These are phyloP conservation scores for Atalantia buxifolia DNA, from an alignment of 345 rosid species.

Conservation along the genomic window DNA sequence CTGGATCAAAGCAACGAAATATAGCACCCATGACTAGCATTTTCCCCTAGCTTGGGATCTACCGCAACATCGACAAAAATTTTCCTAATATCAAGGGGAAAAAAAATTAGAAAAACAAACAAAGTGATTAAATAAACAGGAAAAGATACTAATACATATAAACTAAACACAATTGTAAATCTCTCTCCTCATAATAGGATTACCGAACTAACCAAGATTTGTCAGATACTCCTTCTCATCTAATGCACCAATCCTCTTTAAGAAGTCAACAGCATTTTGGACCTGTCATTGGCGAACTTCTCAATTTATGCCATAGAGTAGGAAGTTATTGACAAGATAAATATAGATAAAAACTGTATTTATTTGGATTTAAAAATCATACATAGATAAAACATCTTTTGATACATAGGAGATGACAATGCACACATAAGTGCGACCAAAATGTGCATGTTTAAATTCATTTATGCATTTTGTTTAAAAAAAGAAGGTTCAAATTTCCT, in stretches of 20 bases:
- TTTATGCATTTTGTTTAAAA: background rate
- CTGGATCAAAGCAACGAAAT: conserved; percentile 91
- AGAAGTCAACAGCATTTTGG: conserved; percentile 84
- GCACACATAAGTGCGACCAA: background rate
- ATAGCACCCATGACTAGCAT: conserved; percentile 98
- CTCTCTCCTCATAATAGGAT: conserved; percentile 5
- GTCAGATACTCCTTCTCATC: conserved; percentile 92
- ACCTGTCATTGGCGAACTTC: conserved; percentile 52
- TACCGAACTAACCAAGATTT: conserved; percentile 71
- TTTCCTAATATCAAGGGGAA: conserved; percentile 47
- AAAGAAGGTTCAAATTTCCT: background rate
- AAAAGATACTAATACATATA: background rate
- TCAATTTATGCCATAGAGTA: conserved; percentile 10
- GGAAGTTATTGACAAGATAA: background rate
- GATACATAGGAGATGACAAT: background rate
- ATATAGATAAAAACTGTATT: background rate
- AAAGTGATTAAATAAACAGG: background rate
- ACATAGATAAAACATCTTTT: background rate
- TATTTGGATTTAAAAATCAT: background rate
- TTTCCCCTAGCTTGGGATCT: conserved; percentile 98
- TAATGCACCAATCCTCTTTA: conserved; percentile 89
- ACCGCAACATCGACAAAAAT: conserved; percentile 81
- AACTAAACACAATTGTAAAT: background rate
- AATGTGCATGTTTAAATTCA: background rate
- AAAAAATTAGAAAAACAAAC: background rate